Base-by-base conservation (phyloP, 1,284 basidiomycete species). In the Malassezia dermatis region DNA sequence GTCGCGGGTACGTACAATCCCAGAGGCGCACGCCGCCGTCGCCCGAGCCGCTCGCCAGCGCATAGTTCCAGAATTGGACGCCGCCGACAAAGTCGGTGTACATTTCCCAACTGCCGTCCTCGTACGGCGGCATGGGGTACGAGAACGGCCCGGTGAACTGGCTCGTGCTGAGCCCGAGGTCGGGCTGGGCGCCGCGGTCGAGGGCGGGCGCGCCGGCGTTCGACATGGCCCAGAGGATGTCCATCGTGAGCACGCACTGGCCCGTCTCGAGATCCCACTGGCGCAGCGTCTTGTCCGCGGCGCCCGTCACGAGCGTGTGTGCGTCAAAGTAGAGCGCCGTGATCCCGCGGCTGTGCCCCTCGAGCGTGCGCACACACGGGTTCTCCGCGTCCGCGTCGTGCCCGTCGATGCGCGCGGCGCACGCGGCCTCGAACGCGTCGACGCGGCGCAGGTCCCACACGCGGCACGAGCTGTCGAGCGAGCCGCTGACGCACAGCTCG, bases 1-100 rank as follows among this genome's bases (percentile, higher is more conserved):
- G 27, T 24, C 8, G 24, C 11, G 24, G 2, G 10, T 43, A 43
- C 41, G 24, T 43, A 43, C 41, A 15, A 73, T 99, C 94, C 94
- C 94, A 98, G 89, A 99, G 94, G 58, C 94, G 79, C 27, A 98
- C 89, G 0, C 86, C 91, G 34, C 93, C 91, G 76, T 99, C 94
- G 1, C 89, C 91, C 66, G 88, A 91, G 1, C 91, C 94, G 65
- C 89, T 94, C 2, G 94, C 89, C 26, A 99, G 81, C 0, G 90
- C 94, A 73, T 95, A 95, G 2, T 90, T 91, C 93, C 93, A 98
- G 76, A 96, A 96, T 75, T 98, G 94, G 41, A 96, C 84, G 0
- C 86, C 89, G 3, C 94, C 94, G 0, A 98, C 89, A 76, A 95
- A 98, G 76, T 98, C 91, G 72, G 90, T 84, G 75, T 94, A 95